Evolutionary conservation across 2,329 filamentous ascomycete species (phyloP).

Genomic region (Exophiala alcalophila): DNA sequence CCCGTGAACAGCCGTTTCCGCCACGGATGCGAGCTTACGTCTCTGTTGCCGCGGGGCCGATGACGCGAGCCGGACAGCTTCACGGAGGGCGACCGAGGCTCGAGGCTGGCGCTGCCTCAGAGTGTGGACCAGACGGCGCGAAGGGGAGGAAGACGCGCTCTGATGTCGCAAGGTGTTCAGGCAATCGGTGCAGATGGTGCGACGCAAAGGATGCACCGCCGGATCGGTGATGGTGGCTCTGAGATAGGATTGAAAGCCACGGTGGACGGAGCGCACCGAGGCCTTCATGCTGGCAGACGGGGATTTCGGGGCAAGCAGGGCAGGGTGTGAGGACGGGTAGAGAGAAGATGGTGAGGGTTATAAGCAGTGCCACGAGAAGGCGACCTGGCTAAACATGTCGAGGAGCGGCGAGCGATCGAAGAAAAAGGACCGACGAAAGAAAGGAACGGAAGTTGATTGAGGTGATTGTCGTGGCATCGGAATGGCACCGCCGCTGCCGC

Average conservation of each 20-base stretch:
- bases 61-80: not conserved
- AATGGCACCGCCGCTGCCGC: no score
- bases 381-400: not conserved
- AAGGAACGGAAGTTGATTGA: no score
- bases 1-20: constrained; percentile 44
- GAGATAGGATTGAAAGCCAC: constrained; percentile 25
- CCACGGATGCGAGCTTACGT: constrained; percentile 24
- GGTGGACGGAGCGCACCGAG: constrained; percentile 15
- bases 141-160: not conserved
- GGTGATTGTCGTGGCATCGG: no score
- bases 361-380: constrained; percentile 6
- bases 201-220: constrained; percentile 6
- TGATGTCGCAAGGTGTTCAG: constrained; percentile 11
- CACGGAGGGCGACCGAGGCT: no score
- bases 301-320: no score
- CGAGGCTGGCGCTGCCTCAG: no score
- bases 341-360: not conserved
- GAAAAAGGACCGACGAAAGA: not conserved
- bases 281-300: constrained; percentile 28
- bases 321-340: not conserved
- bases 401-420: not conserved
- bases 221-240: constrained; percentile 18
- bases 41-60: constrained; percentile 3
- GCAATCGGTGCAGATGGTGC: constrained; percentile 19
- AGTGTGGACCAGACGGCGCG: no score